Percentiles rank a stretch among this genome's conserved stretches.
Evolutionary conservation across 805 yeast species (phyloP).

Genomic region (Candida rishiriensis): DNA sequence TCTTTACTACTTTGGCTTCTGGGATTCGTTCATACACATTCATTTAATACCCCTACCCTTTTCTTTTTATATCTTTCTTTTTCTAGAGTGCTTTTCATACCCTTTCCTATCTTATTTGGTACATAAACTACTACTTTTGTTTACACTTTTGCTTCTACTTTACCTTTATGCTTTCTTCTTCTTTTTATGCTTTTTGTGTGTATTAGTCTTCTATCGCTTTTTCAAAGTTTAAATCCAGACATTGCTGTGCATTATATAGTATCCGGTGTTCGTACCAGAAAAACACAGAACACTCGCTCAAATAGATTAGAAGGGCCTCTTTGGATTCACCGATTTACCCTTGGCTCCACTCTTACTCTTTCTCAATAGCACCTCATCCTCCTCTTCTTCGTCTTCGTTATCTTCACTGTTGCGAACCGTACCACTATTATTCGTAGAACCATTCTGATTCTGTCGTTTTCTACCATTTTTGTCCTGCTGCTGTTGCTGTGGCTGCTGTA

Average conservation of each 20-base stretch:
- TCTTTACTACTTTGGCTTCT: too few species aligned
- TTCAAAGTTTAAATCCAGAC: not conserved
- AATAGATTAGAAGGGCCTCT: constrained; percentile 23
- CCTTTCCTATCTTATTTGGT: not conserved
- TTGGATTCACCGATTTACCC: constrained; percentile 4
- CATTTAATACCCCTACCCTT: not conserved
- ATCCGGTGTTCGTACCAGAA: not conserved
- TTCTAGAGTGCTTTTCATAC: not conserved
- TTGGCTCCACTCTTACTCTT: constrained; percentile 7
- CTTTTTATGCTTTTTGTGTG: too few species aligned
- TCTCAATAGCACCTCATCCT: constrained; percentile 20
- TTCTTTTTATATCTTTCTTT: not conserved
- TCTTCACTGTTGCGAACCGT: not conserved
- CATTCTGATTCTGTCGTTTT: not conserved
- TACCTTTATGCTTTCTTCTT: not conserved
- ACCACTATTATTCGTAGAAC: not conserved
- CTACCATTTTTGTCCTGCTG: not conserved
- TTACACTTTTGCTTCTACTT: not conserved
- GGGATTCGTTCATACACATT: not conserved
- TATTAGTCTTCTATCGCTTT: too few species aligned
- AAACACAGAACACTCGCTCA: not conserved
- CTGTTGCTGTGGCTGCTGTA: not conserved
- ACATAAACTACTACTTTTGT: not conserved
- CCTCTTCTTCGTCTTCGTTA: constrained; percentile 11
- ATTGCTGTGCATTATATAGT: not conserved